Base-by-base conservation (phyloP, 2,329 filamentous ascomycete species). In the Sphaerulina musiva region DNA sequence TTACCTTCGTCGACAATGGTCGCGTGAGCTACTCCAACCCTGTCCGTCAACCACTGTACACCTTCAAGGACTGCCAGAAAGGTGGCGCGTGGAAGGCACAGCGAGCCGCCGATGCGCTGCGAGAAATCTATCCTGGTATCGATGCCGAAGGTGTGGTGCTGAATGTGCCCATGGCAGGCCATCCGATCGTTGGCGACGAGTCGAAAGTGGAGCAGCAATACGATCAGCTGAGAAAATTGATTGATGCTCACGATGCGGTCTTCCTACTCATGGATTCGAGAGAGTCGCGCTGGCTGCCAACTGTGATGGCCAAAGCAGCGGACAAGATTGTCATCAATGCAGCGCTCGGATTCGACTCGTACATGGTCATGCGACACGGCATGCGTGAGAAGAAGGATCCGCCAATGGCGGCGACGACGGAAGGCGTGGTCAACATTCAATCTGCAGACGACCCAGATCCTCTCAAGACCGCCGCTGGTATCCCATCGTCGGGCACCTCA, bases 251-350 rank as follows among this genome's bases (percentile, higher is more conserved):
- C 66, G 93, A 98, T 67, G 91, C 81, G 14, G 84, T 98, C 26
- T 98, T 98, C 69, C 77, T 98, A n/a, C 80, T 98, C 4, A 95
- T 97, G 92, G 97, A 95, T 88, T 95, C 90, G 8, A 79, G 93
- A 58, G 93, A 98, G 72, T 93, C 89, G 45, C 80, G 93, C 60
- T 98, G 93, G 93, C 76, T 98, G 40, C 93, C 93, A 1, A 97
- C 92, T 0, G 83, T 98, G 12, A 95, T 98, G 85, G 92, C 87
- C 40, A 98, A 97, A 72, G 85, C 91, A 2, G 82, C 85, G 2
- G 87, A 86, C 34, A 98, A 98, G 74, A 89, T 97, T 59, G 92
- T 98, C 23, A 86, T 98, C 80, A 98, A 97, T 70, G 90, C 92
- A 6, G 93, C 93, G 1, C 79, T 98, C 2, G 93, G 93, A 0